phyloP scores from a whole-genome alignment of 1,139 yeast genomes.

The Yamadazyma spencermartinsiae region DNA sequence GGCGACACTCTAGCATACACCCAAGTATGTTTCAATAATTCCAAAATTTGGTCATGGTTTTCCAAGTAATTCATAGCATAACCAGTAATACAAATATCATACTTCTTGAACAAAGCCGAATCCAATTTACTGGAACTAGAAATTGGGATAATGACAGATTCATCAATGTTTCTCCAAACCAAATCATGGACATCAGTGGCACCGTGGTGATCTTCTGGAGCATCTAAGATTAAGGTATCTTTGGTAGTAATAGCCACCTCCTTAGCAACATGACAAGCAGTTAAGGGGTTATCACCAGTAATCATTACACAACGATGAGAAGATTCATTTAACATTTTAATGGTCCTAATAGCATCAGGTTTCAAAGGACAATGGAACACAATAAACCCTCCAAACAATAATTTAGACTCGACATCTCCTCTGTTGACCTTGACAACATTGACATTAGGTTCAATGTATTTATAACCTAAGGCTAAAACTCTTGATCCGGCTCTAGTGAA shows the following conservation, averaged over 20 bases:
- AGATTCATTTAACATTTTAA: constrained; percentile 90
- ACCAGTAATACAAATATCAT: constrained; percentile 93
- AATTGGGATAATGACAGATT: constrained; percentile 70
- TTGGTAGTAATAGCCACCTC: constrained; percentile 84
- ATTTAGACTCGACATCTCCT: constrained; percentile 70
- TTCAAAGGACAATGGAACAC: constrained; percentile 98
- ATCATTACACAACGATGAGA: constrained; percentile 96
- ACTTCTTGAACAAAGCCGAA: constrained; percentile 55
- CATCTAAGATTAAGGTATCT: constrained; percentile 83
- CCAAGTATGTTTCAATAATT: constrained; percentile 87
- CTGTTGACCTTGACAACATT: constrained; percentile 60
- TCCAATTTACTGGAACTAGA: constrained; percentile 62
- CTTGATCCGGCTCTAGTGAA: constrained; percentile 96
- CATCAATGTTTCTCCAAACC: constrained; percentile 85
- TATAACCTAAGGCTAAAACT: constrained; percentile 91
- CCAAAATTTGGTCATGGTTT: constrained; percentile 65
- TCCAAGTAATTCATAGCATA: constrained; percentile 72
- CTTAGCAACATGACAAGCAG: constrained; percentile 97
- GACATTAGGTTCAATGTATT: constrained; percentile 57
- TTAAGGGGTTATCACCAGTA: constrained; percentile 97
- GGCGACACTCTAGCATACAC: constrained; percentile 98
- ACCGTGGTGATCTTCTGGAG: constrained; percentile 67
- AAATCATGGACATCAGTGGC: constrained; percentile 56
- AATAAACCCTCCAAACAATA: constrained; percentile 87
- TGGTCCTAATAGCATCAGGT: constrained; percentile 86